These are phyloP conservation scores for Fistulifera pelliculosa DNA, from an alignment of 108 stramenopile species.

Conservation along the genomic window DNA sequence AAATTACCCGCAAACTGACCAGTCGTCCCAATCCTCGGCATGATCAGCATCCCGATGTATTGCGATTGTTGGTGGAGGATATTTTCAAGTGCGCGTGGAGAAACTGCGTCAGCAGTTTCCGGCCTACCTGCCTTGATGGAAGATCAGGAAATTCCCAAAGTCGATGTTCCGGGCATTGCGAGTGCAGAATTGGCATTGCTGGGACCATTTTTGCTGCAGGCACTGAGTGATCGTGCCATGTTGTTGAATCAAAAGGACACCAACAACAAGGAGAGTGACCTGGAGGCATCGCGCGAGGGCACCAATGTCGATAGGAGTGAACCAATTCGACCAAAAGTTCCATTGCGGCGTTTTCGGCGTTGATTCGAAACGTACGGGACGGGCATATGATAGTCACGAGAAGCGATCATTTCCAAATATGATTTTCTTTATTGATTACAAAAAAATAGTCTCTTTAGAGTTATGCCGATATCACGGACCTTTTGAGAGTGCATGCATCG, in stretches of 20 bases:
- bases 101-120: conserved; percentile 74
- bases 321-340: not conserved
- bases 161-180: conserved; percentile 73
- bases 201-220: conserved; percentile 45
- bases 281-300: not conserved
- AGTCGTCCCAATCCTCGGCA: conserved; percentile 25
- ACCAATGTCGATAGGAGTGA: not conserved
- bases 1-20: conserved; percentile 23
- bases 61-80: conserved; percentile 56
- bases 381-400: no score
- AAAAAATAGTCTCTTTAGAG: no score
- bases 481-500: no score
- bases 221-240: conserved; percentile 21
- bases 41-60: conserved; percentile 18
- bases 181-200: conserved; percentile 60
- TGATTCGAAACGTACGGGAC: no score
- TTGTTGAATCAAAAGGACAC: conserved; percentile 3
- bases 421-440: no score
- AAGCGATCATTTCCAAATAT: no score
- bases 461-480: no score
- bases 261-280: not conserved
- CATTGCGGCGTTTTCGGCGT: not conserved
- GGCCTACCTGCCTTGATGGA: conserved; percentile 22
- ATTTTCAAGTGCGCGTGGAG: conserved; percentile 56
- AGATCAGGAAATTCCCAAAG: conserved; percentile 16